Evolutionary conservation across 495 filamentous ascomycete species (phyloP), one percentile per base, ranked within the genome.

Genomic region (Aspergillus ostianus): DNA sequence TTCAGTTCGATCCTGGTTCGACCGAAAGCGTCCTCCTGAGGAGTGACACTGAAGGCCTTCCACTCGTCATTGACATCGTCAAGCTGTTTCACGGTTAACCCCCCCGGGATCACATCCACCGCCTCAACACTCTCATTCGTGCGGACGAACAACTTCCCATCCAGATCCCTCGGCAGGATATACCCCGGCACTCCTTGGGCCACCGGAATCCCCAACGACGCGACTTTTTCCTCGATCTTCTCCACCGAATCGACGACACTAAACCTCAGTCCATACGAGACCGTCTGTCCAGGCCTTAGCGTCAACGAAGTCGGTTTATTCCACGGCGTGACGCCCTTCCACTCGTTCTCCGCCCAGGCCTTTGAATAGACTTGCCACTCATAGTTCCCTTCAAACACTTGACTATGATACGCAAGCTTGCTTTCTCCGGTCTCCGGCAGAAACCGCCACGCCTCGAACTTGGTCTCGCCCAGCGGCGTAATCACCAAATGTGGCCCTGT

Each of bases 351-450:
- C 0, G 79, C 80, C 61, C 74, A 82, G 1, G 78, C 80, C 30
- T 70, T 67, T 20, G 69, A 76, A 49, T 78, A 69, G 2, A 76
- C 71, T 57, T 82, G 77, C 77, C 77, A 84, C 60, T 80, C 78
- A 53, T 83, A 84, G 57, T 78, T 73, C 0, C 80, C 80, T 59
- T 84, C 80, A 51, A 79, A 84, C 0, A 74, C 79, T 53, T 82
- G 79, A 54, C 73, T 80, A 21, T 64, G 59, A 63, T 82, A 84
- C 41, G 77, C 74, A 8, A 53, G 61, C 2, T 54, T 49, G 8
- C 46, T 51, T 23, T 68, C 56, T 6, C 51, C 61, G 3, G 65
- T 52, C 30, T 76, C 73, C 18, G 56, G 23, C 0, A 84, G 72
- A 60, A 77, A 78, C 17, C 79, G 65, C 67, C 80, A 84, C 21